Percentiles rank a stretch among this genome's conserved stretches.
These are phyloP conservation scores for Penicillium goetzii DNA, from an alignment of 495 filamentous ascomycete genomes.

Conservation along the genomic window DNA sequence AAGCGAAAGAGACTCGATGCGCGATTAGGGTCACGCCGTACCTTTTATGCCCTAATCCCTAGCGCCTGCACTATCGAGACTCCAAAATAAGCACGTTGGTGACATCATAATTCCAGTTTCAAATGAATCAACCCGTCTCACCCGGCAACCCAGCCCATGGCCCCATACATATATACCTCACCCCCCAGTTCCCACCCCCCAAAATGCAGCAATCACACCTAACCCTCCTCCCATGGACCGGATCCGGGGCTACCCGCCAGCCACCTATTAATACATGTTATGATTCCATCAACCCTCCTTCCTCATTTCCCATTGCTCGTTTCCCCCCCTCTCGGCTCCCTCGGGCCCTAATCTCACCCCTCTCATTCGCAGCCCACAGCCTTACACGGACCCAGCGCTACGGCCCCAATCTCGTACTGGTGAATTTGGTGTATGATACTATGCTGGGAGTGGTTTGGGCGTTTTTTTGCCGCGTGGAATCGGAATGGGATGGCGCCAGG, in stretches of 20 bases:
- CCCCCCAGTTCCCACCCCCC: background rate
- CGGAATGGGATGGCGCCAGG: background rate
- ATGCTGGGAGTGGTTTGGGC: background rate
- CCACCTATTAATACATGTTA: background rate
- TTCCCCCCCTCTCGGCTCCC: background rate
- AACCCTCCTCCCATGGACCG: no score
- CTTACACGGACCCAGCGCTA: background rate
- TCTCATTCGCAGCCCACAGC: constrained; percentile 7
- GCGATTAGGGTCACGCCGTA: no score
- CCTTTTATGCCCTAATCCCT: no score
- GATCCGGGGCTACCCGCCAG: constrained; percentile 1
- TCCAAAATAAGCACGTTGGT: background rate
- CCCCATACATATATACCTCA: background rate
- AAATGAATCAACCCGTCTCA: background rate
- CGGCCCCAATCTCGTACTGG: background rate
- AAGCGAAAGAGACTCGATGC: no score
- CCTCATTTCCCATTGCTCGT: background rate
- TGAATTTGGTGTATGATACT: no score
- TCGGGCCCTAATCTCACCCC: background rate
- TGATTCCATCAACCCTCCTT: background rate
- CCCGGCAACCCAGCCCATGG: background rate
- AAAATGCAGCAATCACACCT: no score
- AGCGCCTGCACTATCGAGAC: no score
- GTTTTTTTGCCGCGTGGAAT: background rate
- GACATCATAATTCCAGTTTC: background rate